Conservation (phyloP, 1,284 basidiomycete species). For the Termitomyces sp. region DNA sequence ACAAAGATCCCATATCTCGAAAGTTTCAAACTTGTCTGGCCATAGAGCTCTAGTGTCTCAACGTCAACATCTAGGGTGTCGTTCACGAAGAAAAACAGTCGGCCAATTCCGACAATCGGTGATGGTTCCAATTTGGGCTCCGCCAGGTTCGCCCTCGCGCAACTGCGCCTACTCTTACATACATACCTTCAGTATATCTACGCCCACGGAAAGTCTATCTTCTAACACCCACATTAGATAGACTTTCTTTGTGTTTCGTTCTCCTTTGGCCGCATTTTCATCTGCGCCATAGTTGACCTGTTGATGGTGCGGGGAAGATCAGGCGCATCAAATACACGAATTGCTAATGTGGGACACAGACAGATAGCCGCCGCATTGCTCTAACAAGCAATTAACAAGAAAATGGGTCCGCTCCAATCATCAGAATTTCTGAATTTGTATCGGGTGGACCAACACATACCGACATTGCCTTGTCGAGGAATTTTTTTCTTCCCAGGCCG, state of each 20-base stretch:
- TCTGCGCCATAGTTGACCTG: neutral
- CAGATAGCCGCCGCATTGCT: neutral
- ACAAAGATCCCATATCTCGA: neutral
- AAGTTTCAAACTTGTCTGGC: neutral
- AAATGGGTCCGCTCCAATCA: conserved; percentile 23
- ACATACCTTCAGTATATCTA: neutral
- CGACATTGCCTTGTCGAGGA: conserved; percentile 13
- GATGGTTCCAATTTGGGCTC: conserved; percentile 1
- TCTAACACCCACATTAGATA: neutral
- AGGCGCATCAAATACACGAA: neutral
- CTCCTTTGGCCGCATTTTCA: neutral
- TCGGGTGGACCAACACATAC: conserved; percentile 10
- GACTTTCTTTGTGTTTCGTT: too few species aligned
- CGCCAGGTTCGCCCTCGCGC: neutral
- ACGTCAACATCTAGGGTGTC: neutral
- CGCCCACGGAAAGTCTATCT: conserved; percentile 2
- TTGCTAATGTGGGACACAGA: conserved; percentile 9
- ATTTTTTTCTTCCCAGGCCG: conserved; percentile 8
- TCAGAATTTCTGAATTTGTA: conserved; percentile 9
- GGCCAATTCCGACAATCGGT: neutral
- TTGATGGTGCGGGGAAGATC: neutral
- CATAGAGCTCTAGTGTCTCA: neutral
- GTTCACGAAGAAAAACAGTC: too few species aligned
- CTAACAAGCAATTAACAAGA: conserved; percentile 10
- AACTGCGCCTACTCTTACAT: neutral